Evolutionary conservation across 2,329 filamentous ascomycete genomes (phyloP).

Genomic region (Leptographium radiaticola): DNA sequence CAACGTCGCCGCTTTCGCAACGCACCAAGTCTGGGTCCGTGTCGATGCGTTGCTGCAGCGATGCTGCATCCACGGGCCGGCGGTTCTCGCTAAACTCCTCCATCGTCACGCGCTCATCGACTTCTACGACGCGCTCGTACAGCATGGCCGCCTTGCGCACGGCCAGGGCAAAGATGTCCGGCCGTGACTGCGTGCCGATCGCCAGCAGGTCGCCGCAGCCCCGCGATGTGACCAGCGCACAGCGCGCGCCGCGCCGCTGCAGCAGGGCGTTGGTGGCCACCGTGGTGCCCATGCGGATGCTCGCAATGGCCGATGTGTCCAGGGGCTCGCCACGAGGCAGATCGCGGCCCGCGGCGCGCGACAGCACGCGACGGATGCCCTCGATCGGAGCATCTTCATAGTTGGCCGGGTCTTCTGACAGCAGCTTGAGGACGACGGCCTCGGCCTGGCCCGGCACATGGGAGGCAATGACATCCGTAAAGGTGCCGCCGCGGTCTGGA

Average conservation of each 20-base stretch:
- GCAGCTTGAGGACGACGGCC: slow-evolving; percentile 26
- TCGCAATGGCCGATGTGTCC: slow-evolving; percentile 21
- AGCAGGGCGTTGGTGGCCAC: slow-evolving; percentile 85
- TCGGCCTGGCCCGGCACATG: slow-evolving; percentile 38
- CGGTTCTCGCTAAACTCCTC: no score
- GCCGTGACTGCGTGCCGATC: slow-evolving; percentile 82
- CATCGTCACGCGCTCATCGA: slow-evolving; percentile 61
- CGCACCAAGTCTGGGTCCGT: no score
- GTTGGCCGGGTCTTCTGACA: slow-evolving; percentile 4
- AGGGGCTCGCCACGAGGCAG: slow-evolving; percentile 48
- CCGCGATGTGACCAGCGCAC: slow-evolving; percentile 76
- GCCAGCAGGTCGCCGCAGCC: slow-evolving; percentile 78
- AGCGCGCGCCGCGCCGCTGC: slow-evolving; percentile 78
- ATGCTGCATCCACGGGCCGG: no score
- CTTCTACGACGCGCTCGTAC: slow-evolving; percentile 70
- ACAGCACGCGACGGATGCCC: slow-evolving; percentile 2
- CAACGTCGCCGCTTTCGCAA: slow-evolving; percentile 44
- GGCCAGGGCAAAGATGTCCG: slow-evolving; percentile 83
- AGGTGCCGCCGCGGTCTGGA: slow-evolving; percentile 4
- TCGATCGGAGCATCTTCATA: slow-evolving; percentile 2
- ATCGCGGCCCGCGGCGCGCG: slow-evolving; percentile 26
- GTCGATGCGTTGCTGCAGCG: no score
- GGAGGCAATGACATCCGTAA: slow-evolving; percentile 1
- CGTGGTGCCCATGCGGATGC: slow-evolving; percentile 91
- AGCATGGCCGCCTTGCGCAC: slow-evolving; percentile 77